Percentiles rank a stretch among this genome's conserved stretches.
Conservation (phyloP, 345 rosid species). For the Carallia brachiata region DNA sequence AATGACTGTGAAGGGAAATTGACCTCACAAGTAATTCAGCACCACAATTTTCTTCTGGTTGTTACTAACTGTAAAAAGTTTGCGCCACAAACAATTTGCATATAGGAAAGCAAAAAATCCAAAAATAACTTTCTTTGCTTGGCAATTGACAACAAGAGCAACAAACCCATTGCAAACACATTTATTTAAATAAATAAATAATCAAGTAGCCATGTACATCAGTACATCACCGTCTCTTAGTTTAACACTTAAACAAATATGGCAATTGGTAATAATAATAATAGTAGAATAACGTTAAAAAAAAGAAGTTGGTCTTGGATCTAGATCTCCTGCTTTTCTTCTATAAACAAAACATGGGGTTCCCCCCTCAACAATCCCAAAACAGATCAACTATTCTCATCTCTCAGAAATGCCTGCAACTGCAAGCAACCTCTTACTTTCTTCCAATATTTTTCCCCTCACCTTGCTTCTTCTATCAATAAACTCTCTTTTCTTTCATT, state of each 20-base stretch:
- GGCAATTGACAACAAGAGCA: constrained; percentile 13
- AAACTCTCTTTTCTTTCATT: constrained; percentile 39
- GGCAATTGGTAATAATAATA: neutral
- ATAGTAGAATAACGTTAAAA: constrained; percentile 14
- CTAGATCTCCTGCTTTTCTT: constrained; percentile 66
- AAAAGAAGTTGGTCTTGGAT: constrained; percentile 48
- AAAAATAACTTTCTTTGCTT: neutral
- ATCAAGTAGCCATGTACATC: constrained; percentile 28
- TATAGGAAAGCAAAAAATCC: neutral
- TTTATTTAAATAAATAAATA: constrained; percentile 8
- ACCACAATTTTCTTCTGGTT: neutral
- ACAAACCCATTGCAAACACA: constrained; percentile 3
- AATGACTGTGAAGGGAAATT: constrained; percentile 4
- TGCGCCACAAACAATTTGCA: neutral
- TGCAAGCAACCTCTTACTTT: constrained; percentile 44
- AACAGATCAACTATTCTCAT: constrained; percentile 32
- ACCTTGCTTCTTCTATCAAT: constrained; percentile 42
- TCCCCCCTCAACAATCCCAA: constrained; percentile 51
- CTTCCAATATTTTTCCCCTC: constrained; percentile 38
- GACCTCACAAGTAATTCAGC: neutral
- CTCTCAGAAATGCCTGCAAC: constrained; percentile 61
- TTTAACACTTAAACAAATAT: constrained; percentile 13
- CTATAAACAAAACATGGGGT: constrained; percentile 86
- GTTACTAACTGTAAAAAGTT: constrained; percentile 14
- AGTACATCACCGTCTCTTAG: constrained; percentile 36